Evolutionary conservation across 2,329 filamentous ascomycete genomes (phyloP), one percentile per base, ranked within the genome.

Genomic region (Fusarium equiseti): DNA sequence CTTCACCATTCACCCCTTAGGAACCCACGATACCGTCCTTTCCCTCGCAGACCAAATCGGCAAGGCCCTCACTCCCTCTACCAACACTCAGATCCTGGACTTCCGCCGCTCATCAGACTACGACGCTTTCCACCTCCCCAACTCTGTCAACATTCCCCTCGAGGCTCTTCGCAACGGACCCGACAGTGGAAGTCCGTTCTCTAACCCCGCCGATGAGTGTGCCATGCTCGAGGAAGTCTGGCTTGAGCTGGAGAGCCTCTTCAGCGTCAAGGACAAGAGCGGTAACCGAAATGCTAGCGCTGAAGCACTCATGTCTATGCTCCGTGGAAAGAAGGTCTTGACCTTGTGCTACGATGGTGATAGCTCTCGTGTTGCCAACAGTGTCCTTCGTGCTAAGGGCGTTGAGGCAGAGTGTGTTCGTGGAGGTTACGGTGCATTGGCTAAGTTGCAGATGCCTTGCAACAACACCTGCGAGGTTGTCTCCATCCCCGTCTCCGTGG

Each of bases 281-380:
- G 76, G 75, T 18, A 76, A 70, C 26, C 71, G 75, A 15, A 77
- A 77, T 51, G 52, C 71, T 6, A 75, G 73, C 5, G 76, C 76
- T 1, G 75, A 76, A 48, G 70, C 70, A 22, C 54, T 80, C 20
- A 68, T 78, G 60, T 69, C 71, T 4, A 70, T 78, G 4, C 71
- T 83, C 12, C 70, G 73, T 22, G 78, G 75, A 9, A 81, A 81
- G 53, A 81, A 79, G 27, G 78, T 86, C 12, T 70, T 88, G 22
- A 77, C 86, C 13, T 71, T 87, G 13, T 88, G 86, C 70, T 87
- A 88, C 56, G 79, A 86, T 53, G 87, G 87, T 5, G 85, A 88
- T 55, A 85, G 84, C 20, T 81, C 86, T 8, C 79, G 86, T 6
- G 82, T 88, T 13, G 86, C 86, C n/a, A 85, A 85, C 26, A 87